Conservation (phyloP, 345 rosid genomes). For the Capsella bursapastoris region DNA sequence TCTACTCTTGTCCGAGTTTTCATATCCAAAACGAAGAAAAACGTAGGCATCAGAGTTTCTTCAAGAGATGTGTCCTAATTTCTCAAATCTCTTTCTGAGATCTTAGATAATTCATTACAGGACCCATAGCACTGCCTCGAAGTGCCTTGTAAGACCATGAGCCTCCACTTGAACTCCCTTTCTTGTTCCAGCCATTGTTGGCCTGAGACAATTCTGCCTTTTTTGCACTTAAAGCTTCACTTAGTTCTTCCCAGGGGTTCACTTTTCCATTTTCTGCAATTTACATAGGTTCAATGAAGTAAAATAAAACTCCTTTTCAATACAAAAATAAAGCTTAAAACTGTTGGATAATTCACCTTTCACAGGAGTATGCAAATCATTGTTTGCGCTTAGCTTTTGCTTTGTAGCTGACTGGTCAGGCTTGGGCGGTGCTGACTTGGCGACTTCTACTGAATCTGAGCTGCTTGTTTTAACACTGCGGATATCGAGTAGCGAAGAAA, state of each 20-base stretch:
- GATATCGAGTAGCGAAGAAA: slow-evolving; percentile 71
- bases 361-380: slow-evolving; percentile 41
- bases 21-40: slow-evolving; percentile 30
- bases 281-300: neutral
- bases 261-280: slow-evolving; percentile 58
- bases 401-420: slow-evolving; percentile 39
- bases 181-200: slow-evolving; percentile 59
- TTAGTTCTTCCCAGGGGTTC: slow-evolving; percentile 77
- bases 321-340: neutral
- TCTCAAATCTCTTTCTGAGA: slow-evolving; percentile 63
- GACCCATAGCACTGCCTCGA: slow-evolving; percentile 88
- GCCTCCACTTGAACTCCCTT: slow-evolving; percentile 57
- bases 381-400: slow-evolving; percentile 39
- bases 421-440: slow-evolving; percentile 20
- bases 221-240: slow-evolving; percentile 63
- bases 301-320: slow-evolving; percentile 7
- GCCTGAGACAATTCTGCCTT: slow-evolving; percentile 64
- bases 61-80: neutral
- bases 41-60: neutral
- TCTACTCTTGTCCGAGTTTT: slow-evolving; percentile 18
- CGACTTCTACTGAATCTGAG: slow-evolving; percentile 35
- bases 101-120: slow-evolving; percentile 75
- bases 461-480: slow-evolving; percentile 55
- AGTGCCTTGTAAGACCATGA: slow-evolving; percentile 68
- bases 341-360: slow-evolving; percentile 52